phyloP scores from a whole-genome alignment of 805 yeast species.

The Cyberlindnera japonica region DNA sequence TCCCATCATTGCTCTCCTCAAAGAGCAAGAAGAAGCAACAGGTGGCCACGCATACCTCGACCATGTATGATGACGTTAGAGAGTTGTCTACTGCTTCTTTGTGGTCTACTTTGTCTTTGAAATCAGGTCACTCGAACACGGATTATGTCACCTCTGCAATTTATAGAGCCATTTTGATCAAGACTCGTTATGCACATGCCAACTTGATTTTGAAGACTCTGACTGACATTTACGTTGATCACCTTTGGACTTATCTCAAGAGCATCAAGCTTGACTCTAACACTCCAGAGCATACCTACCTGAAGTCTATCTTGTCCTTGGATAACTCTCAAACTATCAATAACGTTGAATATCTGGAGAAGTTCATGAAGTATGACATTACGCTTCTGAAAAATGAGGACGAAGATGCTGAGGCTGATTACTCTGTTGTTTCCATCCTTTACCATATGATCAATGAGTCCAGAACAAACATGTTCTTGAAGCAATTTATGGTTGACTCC shows the following conservation, averaged over 20 bases:
- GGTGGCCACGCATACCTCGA: neutral
- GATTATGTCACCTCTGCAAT: constrained; percentile 26
- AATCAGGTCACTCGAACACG: constrained; percentile 16
- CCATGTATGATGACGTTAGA: constrained; percentile 22
- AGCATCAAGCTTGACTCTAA: constrained; percentile 18
- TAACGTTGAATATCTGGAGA: constrained; percentile 23
- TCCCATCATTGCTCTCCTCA: constrained; percentile 19
- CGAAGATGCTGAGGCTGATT: constrained; percentile 17
- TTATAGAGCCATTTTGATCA: constrained; percentile 25
- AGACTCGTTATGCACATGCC: constrained; percentile 18
- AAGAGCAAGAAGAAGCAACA: constrained; percentile 9
- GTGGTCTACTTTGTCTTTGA: constrained; percentile 17
- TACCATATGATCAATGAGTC: constrained; percentile 23
- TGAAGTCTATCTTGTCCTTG: constrained; percentile 27
- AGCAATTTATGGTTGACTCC: constrained; percentile 23
- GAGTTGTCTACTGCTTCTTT: constrained; percentile 17
- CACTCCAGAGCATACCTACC: constrained; percentile 21
- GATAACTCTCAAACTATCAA: constrained; percentile 26
- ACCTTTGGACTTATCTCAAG: constrained; percentile 28
- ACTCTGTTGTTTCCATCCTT: constrained; percentile 17
- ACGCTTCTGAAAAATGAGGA: constrained; percentile 12
- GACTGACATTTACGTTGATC: constrained; percentile 22
- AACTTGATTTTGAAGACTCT: constrained; percentile 20
- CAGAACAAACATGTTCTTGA: constrained; percentile 21
- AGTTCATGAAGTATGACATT: constrained; percentile 19